Evolutionary conservation across 2,329 filamentous ascomycete species (phyloP).

Genomic region (Neocatenulostroma microsporum): DNA sequence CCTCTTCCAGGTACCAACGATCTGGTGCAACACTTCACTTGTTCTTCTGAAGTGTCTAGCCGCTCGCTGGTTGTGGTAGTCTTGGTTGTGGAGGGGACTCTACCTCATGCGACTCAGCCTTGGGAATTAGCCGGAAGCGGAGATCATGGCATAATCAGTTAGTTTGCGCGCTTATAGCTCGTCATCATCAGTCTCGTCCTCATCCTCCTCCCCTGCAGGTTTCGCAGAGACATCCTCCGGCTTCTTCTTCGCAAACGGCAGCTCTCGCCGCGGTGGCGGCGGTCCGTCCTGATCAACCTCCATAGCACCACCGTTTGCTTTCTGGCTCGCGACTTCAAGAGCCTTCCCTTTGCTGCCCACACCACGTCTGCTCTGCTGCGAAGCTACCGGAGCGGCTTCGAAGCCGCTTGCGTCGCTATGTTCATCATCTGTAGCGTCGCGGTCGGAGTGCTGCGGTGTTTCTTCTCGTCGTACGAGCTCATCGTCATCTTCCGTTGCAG

Average conservation of each 20-base stretch:
- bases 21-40: too few species aligned
- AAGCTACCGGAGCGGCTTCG: slow-evolving; percentile 2
- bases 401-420: slow-evolving; percentile 3
- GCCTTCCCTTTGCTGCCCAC: slow-evolving; percentile 2
- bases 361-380: not conserved
- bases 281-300: slow-evolving; percentile 12
- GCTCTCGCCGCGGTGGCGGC: slow-evolving; percentile 14
- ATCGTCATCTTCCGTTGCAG: slow-evolving; percentile 31
- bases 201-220: slow-evolving; percentile 2
- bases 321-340: not conserved
- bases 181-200: slow-evolving; percentile 11
- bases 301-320: slow-evolving; percentile 2
- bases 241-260: slow-evolving; percentile 15
- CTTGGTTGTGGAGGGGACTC: too few species aligned
- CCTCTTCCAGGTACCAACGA: too few species aligned
- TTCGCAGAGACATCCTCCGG: not conserved
- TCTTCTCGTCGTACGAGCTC: slow-evolving; percentile 21
- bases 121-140: too few species aligned
- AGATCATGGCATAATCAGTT: too few species aligned
- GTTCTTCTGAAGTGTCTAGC: too few species aligned
- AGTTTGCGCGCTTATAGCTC: slow-evolving; percentile 8
- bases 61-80: too few species aligned
- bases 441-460: slow-evolving; percentile 18
- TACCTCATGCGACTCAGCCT: too few species aligned
- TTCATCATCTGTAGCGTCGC: slow-evolving; percentile 15